A percentile compares a stretch with the other conserved stretches of the same genome.
phyloP scores from a whole-genome alignment of 1,139 yeast species.

The Eremothecium coryli region DNA sequence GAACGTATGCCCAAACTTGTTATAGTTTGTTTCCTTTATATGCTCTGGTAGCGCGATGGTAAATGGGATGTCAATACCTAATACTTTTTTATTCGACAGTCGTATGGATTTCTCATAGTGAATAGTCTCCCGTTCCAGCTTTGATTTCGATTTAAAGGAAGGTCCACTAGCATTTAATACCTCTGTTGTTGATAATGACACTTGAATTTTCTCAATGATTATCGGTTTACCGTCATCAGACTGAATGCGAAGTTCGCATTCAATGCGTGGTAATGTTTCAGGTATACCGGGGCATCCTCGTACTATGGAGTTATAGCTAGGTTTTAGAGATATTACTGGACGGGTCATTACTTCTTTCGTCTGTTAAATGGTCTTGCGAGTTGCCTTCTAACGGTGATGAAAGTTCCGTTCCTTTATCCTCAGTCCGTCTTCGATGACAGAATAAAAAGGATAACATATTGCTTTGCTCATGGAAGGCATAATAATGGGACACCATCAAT shows the following conservation, averaged over 20 bases:
- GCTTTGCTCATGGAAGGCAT: too few relatives aligned
- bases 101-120: slow-evolving; percentile 30
- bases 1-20: slow-evolving; percentile 27
- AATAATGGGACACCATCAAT: too few relatives aligned
- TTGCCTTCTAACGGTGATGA: too few relatives aligned
- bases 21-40: slow-evolving; percentile 37
- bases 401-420: too few relatives aligned
- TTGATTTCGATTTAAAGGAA: slow-evolving; percentile 32
- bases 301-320: slow-evolving; percentile 41
- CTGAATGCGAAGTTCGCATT: slow-evolving; percentile 29
- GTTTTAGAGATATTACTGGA: slow-evolving; percentile 35
- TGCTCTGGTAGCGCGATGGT: slow-evolving; percentile 51
- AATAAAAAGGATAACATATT: too few relatives aligned
- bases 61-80: slow-evolving; percentile 54
- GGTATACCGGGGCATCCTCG: slow-evolving; percentile 60
- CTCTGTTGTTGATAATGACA: slow-evolving; percentile 29
- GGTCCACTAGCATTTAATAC: slow-evolving; percentile 13
- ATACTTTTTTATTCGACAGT: slow-evolving; percentile 33
- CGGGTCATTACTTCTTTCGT: slow-evolving; percentile 14
- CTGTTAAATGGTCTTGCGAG: neutral
- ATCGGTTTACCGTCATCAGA: slow-evolving; percentile 55
- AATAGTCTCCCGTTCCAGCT: slow-evolving; percentile 33
- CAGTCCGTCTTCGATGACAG: too few relatives aligned
- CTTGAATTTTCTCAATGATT: slow-evolving; percentile 58
- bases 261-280: slow-evolving; percentile 39